A percentile compares a stretch with the other conserved stretches of the same genome.
Conservation (phyloP, 2,329 filamentous ascomycete species). For the Nannizzia gypsea region DNA sequence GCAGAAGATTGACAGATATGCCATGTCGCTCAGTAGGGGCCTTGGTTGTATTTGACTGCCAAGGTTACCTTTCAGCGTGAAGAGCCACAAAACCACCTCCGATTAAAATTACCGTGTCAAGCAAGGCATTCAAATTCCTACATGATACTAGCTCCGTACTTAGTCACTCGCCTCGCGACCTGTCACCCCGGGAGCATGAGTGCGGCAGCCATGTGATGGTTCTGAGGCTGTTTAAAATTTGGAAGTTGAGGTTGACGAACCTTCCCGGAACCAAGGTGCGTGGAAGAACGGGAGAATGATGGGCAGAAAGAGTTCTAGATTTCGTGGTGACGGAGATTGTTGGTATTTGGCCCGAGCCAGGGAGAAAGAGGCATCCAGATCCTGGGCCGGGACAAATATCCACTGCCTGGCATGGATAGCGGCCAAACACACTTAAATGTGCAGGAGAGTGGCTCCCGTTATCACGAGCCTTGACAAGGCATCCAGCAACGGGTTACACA, state of each 20-base stretch:
- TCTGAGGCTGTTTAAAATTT: neutral
- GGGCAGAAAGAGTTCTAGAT: neutral
- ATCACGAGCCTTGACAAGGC: neutral
- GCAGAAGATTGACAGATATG: neutral
- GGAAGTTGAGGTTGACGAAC: neutral
- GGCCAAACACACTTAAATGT: neutral
- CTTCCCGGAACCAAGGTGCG: neutral
- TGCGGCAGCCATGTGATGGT: neutral
- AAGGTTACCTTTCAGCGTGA: neutral
- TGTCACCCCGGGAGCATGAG: neutral
- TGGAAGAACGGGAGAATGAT: neutral
- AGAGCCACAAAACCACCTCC: neutral
- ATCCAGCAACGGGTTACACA: conserved; percentile 1
- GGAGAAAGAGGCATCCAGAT: neutral
- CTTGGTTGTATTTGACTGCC: neutral
- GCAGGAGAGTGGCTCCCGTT: neutral
- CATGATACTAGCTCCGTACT: neutral
- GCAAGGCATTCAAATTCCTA: neutral
- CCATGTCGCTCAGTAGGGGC: neutral
- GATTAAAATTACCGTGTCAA: neutral
- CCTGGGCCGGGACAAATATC: neutral
- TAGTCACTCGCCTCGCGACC: no score
- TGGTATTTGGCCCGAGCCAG: neutral
- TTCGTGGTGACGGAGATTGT: neutral
- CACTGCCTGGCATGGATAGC: neutral